These are phyloP conservation scores for Tilletia caries DNA, from an alignment of 1,284 basidiomycete genomes.

Conservation along the genomic window DNA sequence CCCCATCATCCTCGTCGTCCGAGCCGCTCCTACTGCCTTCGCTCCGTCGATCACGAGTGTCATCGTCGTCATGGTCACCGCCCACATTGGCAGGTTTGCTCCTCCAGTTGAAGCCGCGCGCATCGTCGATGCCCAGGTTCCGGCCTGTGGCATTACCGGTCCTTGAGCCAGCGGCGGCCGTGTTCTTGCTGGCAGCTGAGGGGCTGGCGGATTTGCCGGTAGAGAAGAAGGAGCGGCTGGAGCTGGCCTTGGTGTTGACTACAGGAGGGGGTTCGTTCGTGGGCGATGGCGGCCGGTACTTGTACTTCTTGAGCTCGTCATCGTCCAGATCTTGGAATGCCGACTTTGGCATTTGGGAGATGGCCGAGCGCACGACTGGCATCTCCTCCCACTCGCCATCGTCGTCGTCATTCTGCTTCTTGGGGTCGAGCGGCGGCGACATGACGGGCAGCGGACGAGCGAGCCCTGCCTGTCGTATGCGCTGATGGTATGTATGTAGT, in stretches of 20 bases:
- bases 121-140: conserved; percentile 49
- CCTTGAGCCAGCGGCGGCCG: background rate
- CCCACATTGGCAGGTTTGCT: conserved; percentile 32
- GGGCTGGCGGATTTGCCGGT: background rate
- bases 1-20: conserved; percentile 27
- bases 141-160: conserved; percentile 40
- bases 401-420: conserved; percentile 22
- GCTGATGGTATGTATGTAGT: background rate
- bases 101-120: conserved; percentile 50
- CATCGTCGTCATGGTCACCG: background rate
- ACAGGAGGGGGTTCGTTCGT: too few species aligned
- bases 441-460: background rate
- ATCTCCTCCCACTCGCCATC: conserved; percentile 58
- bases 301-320: conserved; percentile 15
- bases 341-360: background rate
- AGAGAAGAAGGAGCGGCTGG: background rate
- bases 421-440: background rate
- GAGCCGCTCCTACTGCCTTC: conserved; percentile 11
- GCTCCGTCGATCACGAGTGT: conserved; percentile 14
- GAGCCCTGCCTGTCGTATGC: background rate
- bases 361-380: conserved; percentile 16
- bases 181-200: background rate
- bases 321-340: conserved; percentile 15
- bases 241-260: too few species aligned
- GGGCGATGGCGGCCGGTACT: conserved; percentile 1